These are phyloP conservation scores for Cucumis cinereus DNA, from an alignment of 306 rosid species.

Conservation along the genomic window DNA sequence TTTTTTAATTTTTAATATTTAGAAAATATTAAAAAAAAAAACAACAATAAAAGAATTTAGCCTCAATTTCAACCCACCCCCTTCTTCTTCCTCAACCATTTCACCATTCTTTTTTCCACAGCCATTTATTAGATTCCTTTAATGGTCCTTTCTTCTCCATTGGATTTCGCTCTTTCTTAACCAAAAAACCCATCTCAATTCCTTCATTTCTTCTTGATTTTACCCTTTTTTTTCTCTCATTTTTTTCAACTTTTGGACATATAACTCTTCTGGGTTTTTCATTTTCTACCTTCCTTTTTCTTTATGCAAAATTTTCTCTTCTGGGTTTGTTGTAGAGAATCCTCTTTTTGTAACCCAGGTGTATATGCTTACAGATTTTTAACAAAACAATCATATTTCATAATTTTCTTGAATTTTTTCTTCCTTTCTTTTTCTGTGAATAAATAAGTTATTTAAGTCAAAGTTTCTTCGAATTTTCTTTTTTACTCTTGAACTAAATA, in stretches of 20 bases:
- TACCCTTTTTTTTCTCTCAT: slow-evolving; percentile 26
- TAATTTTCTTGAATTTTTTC: slow-evolving; percentile 11
- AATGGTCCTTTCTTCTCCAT: slow-evolving; percentile 63
- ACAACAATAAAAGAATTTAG: neutral
- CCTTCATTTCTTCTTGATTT: slow-evolving; percentile 33
- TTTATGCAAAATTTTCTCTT: slow-evolving; percentile 36
- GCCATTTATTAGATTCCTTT: slow-evolving; percentile 74
- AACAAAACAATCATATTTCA: slow-evolving; percentile 25
- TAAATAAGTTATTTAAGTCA: slow-evolving; percentile 19
- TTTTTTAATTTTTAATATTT: neutral
- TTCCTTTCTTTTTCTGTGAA: neutral
- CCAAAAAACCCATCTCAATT: slow-evolving; percentile 40
- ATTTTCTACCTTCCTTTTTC: slow-evolving; percentile 29
- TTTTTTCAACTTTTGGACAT: slow-evolving; percentile 27
- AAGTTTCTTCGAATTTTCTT: slow-evolving; percentile 25
- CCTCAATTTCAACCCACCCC: slow-evolving; percentile 24
- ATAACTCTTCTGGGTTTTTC: slow-evolving; percentile 52
- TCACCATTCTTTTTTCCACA: slow-evolving; percentile 62
- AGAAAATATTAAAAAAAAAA: too few relatives aligned
- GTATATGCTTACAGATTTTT: slow-evolving; percentile 22
- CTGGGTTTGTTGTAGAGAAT: slow-evolving; percentile 46
- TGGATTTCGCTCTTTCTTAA: slow-evolving; percentile 48
- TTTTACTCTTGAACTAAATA: slow-evolving; percentile 31
- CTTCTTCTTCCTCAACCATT: slow-evolving; percentile 38
- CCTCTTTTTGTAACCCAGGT: slow-evolving; percentile 28